Evolutionary conservation across 2,329 filamentous ascomycete species (phyloP), one percentile per base, ranked within the genome.

Genomic region (Alternaria sp.): DNA sequence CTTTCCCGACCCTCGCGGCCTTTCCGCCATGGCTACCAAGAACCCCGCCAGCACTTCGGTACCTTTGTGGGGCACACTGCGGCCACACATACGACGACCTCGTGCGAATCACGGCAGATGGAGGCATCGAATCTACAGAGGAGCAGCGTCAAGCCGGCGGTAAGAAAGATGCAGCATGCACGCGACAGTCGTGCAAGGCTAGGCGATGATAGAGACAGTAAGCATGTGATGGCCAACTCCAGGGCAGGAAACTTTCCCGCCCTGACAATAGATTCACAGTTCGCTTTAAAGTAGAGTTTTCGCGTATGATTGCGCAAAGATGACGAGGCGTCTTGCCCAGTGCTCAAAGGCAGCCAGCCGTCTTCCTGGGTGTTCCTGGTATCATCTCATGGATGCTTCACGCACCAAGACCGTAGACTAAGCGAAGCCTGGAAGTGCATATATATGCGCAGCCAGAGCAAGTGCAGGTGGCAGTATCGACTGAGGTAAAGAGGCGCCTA

Each of bases 1-100:
- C 17, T 25, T 23, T 43, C 32, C 59, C 59, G 59, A 57, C 17
- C 21, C 13, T 61, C 46, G 45, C 52, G 32, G 46, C 15, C 52
- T 55, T 62, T 62, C 54, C 59, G 59, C 19, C 17, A 25, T 21
- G 28, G 32, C 49, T 57, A 44, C 49, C 49, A 32, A 45, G 45
- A 52, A 61, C 25, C 59, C 59, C 54, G 30, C 36, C 47, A 30
- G 44, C 54, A 25, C 44, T 13, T 50, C 19, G 36, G 47, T 44
- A 49, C 59, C 43, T 46, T 57, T 61, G 59, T 40, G 54, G 59
- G 59, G 59, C 13, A 40, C 3, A n/a, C 6, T 23, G 23, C 30
- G 11, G 6, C 17, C 11, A n/a, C 28, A 28, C 6, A 32, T 10
- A 32, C 19, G 12, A 32, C 30, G 26, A 21, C 49, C 30, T 51